A percentile compares a stretch with the other conserved stretches of the same genome.
phyloP scores from a whole-genome alignment of 2,329 filamentous ascomycete genomes.

The Paecilomyces fulvus region DNA sequence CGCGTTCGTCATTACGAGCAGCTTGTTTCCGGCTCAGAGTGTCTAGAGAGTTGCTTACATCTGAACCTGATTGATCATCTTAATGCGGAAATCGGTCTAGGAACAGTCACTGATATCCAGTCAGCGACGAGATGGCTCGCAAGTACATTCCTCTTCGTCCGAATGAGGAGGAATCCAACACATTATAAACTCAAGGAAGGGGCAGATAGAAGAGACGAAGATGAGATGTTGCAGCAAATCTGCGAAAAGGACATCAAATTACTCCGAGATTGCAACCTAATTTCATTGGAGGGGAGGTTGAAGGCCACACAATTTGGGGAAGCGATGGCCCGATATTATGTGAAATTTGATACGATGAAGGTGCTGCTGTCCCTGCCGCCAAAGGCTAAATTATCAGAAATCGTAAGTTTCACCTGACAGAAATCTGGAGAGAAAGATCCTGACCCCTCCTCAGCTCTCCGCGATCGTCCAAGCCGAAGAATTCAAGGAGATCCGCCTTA shows the following conservation, averaged over 20 bases:
- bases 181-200: slow-evolving; percentile 60
- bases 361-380: slow-evolving; percentile 54
- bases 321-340: slow-evolving; percentile 75
- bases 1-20: slow-evolving; percentile 60
- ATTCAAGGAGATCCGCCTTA: slow-evolving; percentile 64
- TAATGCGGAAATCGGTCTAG: slow-evolving; percentile 73
- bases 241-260: slow-evolving; percentile 60
- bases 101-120: slow-evolving; percentile 56
- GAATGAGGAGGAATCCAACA: slow-evolving; percentile 60
- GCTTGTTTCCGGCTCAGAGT: slow-evolving; percentile 64
- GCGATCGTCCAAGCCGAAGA: slow-evolving; percentile 60
- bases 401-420: slow-evolving; percentile 46
- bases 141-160: slow-evolving; percentile 70
- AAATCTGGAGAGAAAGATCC: neutral
- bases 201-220: slow-evolving; percentile 42
- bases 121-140: slow-evolving; percentile 66
- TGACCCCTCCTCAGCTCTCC: slow-evolving; percentile 55
- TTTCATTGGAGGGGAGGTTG: slow-evolving; percentile 44
- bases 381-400: slow-evolving; percentile 54
- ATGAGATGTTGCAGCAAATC: slow-evolving; percentile 60
- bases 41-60: slow-evolving; percentile 71
- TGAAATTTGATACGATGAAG: slow-evolving; percentile 74
- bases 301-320: slow-evolving; percentile 63
- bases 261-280: slow-evolving; percentile 53
- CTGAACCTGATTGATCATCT: slow-evolving; percentile 72